Evolutionary conservation across 2,329 filamentous ascomycete species (phyloP).

Genomic region (Nemania sp.): DNA sequence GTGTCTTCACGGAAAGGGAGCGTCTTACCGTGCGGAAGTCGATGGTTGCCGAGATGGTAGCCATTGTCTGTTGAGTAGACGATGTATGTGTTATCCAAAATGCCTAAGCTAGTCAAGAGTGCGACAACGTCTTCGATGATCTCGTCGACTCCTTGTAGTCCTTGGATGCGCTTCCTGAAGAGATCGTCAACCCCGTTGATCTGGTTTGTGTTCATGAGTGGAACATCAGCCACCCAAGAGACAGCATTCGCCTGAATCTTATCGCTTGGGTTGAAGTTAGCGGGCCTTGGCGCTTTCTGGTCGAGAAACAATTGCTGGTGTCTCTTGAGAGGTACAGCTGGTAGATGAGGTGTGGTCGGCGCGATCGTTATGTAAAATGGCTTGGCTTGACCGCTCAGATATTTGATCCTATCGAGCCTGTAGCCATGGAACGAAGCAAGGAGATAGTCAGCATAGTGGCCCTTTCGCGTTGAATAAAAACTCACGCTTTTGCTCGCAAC

Average conservation of each 20-base stretch:
- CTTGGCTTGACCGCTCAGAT: constrained; percentile 44
- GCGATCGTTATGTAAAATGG: constrained; percentile 72
- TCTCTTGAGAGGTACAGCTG: constrained; percentile 52
- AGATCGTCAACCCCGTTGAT: constrained; percentile 53
- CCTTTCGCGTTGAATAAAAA: constrained; percentile 49
- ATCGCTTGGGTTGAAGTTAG: constrained; percentile 66
- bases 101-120: constrained; percentile 52
- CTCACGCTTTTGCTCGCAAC: constrained; percentile 32
- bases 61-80: constrained; percentile 64
- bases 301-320: constrained; percentile 66
- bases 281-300: constrained; percentile 61
- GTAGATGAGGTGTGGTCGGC: constrained; percentile 67
- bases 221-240: background rate
- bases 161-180: constrained; percentile 55
- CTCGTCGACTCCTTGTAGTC: constrained; percentile 59
- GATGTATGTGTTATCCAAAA: constrained; percentile 64
- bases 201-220: constrained; percentile 33
- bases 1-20: constrained; percentile 63
- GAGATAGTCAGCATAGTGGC: constrained; percentile 39
- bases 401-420: background rate
- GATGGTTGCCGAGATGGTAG: constrained; percentile 60
- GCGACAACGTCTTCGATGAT: constrained; percentile 49
- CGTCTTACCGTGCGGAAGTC: constrained; percentile 60
- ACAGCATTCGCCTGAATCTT: background rate
- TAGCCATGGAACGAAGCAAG: background rate